These are phyloP conservation scores for Clavispora asparagi DNA, from an alignment of 805 yeast genomes.

Conservation along the genomic window DNA sequence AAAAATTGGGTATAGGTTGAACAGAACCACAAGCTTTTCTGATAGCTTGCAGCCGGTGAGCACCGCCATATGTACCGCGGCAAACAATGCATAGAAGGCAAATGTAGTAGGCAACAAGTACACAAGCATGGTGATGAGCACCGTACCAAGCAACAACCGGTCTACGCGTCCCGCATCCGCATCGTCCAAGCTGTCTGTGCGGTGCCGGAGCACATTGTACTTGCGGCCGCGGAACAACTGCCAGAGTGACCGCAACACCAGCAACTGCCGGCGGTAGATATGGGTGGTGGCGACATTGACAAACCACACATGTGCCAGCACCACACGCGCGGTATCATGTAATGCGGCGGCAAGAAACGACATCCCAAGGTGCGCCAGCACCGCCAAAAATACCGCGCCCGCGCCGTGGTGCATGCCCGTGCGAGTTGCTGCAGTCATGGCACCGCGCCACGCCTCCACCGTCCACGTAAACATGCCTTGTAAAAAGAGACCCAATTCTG, in stretches of 20 bases:
- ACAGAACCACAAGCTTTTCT: slow-evolving; percentile 55
- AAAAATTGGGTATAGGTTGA: slow-evolving; percentile 86
- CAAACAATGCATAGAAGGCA: slow-evolving; percentile 78
- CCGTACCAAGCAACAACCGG: slow-evolving; percentile 82
- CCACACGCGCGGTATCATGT: slow-evolving; percentile 58
- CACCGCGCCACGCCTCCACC: slow-evolving; percentile 55
- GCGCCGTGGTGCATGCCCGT: background rate
- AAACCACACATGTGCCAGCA: slow-evolving; percentile 68
- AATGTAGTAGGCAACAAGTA: slow-evolving; percentile 82
- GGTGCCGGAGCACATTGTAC: slow-evolving; percentile 72
- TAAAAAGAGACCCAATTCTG: slow-evolving; percentile 76
- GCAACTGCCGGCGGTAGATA: slow-evolving; percentile 70
- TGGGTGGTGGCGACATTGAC: slow-evolving; percentile 78
- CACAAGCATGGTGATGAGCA: slow-evolving; percentile 72
- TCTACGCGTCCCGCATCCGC: slow-evolving; percentile 61
- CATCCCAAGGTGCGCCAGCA: slow-evolving; percentile 40
- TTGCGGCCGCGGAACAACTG: slow-evolving; percentile 87
- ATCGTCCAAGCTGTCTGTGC: slow-evolving; percentile 79
- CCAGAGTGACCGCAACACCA: slow-evolving; percentile 65
- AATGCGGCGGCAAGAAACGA: slow-evolving; percentile 63
- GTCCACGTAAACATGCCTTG: slow-evolving; percentile 89
- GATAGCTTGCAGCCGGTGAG: slow-evolving; percentile 45
- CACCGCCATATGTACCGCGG: slow-evolving; percentile 49
- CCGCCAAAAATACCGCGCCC: background rate
- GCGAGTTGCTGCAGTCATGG: background rate